Evolutionary conservation across 2,329 filamentous ascomycete genomes (phyloP).

Genomic region (Ascochyta koolunga): DNA sequence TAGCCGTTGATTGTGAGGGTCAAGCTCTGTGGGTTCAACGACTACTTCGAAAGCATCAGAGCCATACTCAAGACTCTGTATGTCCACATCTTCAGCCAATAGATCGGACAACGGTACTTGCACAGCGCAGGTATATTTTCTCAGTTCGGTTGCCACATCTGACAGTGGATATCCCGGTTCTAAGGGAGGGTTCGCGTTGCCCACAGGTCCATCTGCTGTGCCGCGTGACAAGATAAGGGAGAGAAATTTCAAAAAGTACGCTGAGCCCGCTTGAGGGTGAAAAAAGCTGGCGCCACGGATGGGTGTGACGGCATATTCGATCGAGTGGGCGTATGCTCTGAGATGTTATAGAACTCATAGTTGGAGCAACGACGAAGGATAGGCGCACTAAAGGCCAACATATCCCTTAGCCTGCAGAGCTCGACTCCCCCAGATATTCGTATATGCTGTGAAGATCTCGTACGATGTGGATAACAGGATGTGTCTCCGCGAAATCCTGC

Average conservation of each 20-base stretch:
- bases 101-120: slow-evolving; percentile 66
- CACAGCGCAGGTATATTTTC: slow-evolving; percentile 71
- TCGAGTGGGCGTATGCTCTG: slow-evolving; percentile 54
- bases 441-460: slow-evolving; percentile 70
- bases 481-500: slow-evolving; percentile 65
- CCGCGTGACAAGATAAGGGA: slow-evolving; percentile 63
- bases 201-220: slow-evolving; percentile 40
- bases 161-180: slow-evolving; percentile 71
- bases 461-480: slow-evolving; percentile 74
- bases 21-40: slow-evolving; percentile 49
- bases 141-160: slow-evolving; percentile 63
- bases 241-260: slow-evolving; percentile 73
- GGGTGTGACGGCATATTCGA: slow-evolving; percentile 26
- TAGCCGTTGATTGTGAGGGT: slow-evolving; percentile 20
- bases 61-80: slow-evolving; percentile 70
- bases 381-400: slow-evolving; percentile 63
- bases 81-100: slow-evolving; percentile 60
- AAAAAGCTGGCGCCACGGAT: slow-evolving; percentile 60
- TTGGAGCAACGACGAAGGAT: slow-evolving; percentile 72
- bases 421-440: slow-evolving; percentile 63
- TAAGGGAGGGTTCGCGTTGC: slow-evolving; percentile 56
- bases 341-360: slow-evolving; percentile 77
- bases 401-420: slow-evolving; percentile 61
- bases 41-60: slow-evolving; percentile 71
- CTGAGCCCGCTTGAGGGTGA: slow-evolving; percentile 72